Evolutionary conservation across 805 yeast genomes (phyloP), one percentile per base, ranked within the genome.

Genomic region (Nakazawaea molendinolei): DNA sequence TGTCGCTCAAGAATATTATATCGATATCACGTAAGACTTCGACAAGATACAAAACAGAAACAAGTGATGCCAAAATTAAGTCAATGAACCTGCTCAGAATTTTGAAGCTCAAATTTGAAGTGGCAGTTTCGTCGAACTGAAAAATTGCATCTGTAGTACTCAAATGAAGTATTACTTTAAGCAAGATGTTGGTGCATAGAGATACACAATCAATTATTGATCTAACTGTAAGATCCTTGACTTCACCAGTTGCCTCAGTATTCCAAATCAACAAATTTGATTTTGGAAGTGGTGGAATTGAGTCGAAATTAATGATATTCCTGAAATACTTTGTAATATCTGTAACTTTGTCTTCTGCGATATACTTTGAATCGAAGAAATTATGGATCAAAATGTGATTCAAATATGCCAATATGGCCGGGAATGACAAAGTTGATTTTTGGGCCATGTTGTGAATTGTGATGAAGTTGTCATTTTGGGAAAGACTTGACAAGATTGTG

Each of bases 351-450:
- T 33, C 18, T 5, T 20, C 13, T 6, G 21, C 7, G 8, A 34
- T 32, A 31, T 43, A 43, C 24, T 42, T 45, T 5, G 22, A 31
- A 3, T 44, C 48, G 17, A 51, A 36, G n/a, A 39, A 33, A 48
- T 40, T 53, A 55, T 7, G 49, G 29, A 8, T 44, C 44, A 39
- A 53, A 58, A 26, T 55, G 31, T 16, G 56, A 50, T 10, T 65
- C 65, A 45, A 65, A 60, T 0, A 58, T 35, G 5, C 53, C 39
- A 17, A 66, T 46, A 3, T 67, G 38, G 38, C 61, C 46, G 17
- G 65, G 67, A 45, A 61, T 28, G 38, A 55, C 55, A 33, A 42
- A 43, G 35, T 36, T 7, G 34, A 36, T 14, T 26, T 30, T 17
- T 25, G 19, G 22, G 55, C 31, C 21, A 48, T 28, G 13, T 44